A percentile compares a stretch with the other conserved stretches of the same genome.
phyloP scores from a whole-genome alignment of 2,329 filamentous ascomycete species.

The Xylaria sp. region DNA sequence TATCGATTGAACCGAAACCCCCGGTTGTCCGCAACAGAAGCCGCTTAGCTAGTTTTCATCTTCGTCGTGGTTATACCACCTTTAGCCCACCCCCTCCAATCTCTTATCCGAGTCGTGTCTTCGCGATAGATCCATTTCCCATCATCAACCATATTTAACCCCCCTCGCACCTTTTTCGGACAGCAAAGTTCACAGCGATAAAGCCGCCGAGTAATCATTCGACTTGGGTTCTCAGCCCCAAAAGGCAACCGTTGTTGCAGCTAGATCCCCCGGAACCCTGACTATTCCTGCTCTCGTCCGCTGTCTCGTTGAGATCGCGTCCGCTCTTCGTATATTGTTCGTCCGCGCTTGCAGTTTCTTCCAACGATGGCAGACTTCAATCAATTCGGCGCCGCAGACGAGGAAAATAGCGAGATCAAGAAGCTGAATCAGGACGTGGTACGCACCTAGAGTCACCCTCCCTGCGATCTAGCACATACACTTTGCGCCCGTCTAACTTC shows the following conservation, averaged over 20 bases:
- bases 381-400: conserved; percentile 74
- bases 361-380: conserved; percentile 70
- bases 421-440: conserved; percentile 81
- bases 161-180: background rate
- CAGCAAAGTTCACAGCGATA: background rate
- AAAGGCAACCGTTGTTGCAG: background rate
- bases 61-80: background rate
- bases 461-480: background rate
- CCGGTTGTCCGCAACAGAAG: background rate
- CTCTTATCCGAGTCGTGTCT: background rate
- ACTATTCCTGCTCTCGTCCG: background rate
- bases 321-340: background rate
- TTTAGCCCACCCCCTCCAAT: conserved; percentile 4
- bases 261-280: background rate
- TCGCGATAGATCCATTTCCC: background rate
- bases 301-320: background rate
- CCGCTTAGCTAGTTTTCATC: background rate
- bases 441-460: conserved; percentile 45
- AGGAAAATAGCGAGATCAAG: conserved; percentile 82
- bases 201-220: background rate
- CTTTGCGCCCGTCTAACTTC: conserved; percentile 19
- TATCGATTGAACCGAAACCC: background rate
- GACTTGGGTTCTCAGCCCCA: background rate
- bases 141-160: background rate
- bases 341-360: background rate